Evolutionary conservation across 2,329 filamentous ascomycete genomes (phyloP), one percentile per base, ranked within the genome.

Genomic region (Monosporascus sp.): DNA sequence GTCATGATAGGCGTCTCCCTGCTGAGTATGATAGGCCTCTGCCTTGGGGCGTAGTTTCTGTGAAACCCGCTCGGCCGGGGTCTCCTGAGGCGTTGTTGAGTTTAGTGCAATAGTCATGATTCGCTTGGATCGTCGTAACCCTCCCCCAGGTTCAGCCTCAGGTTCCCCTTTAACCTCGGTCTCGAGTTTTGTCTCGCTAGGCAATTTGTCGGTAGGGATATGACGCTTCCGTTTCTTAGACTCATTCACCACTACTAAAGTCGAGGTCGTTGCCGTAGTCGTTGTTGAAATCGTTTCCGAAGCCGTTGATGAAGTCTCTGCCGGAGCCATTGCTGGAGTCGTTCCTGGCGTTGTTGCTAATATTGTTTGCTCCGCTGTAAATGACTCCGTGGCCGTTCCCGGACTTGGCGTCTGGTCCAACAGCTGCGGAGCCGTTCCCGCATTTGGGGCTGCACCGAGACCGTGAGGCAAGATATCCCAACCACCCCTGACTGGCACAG

Each of bases 391-490:
- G n/a, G 43, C 3, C 43, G 20, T 31, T 31, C 20, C 43, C 22
- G 7, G 22, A 7, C 24, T 46, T 46, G n/a, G 17, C 6, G 9
- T n/a, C 43, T 26, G 20, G 17, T 26, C 20, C 14, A 24, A 20
- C 11, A 15, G 17, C 22, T 45, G 15, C 17, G 26, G 20, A 26
- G 43, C 11, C 20, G 20, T 6, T 26, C 22, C 43, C 17, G 11
- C 11, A 17, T n/a, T 24, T 26, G 15, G 43, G 4, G 43, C 48
- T 40, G 51, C 22, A 2, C 65, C 63, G 58, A 67, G 60, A 14
- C 58, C 59, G 38, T 67, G 65, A 20, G 65, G 65, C 8, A 67
- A 50, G 15, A 58, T 50, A 53, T 59, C 55, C 56, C 55, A 63
- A 26, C 52, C 55, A 11, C 58, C 58, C 24, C 47, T 58, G 8